Conservation (phyloP, 1,139 yeast species). For the Yamadazyma trypodendri region DNA sequence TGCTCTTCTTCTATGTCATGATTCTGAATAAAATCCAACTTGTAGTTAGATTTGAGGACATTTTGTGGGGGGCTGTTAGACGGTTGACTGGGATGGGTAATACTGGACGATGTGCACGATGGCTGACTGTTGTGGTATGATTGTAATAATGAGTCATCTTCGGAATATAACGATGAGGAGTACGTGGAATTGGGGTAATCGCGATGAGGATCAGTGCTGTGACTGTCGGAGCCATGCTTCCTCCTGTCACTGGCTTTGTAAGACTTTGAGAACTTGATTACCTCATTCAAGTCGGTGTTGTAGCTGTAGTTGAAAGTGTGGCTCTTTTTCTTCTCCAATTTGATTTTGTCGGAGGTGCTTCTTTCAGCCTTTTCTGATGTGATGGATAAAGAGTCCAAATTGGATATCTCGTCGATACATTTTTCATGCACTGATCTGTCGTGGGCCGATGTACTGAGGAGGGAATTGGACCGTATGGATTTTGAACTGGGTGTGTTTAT, state of each 20-base stretch:
- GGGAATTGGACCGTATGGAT: conserved; percentile 9
- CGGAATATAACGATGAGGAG: conserved; percentile 8
- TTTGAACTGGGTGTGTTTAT: conserved; percentile 4
- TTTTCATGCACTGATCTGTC: conserved; percentile 2
- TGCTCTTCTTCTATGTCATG: neutral
- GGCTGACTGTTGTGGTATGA: too few relatives aligned
- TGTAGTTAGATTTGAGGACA: conserved; percentile 4
- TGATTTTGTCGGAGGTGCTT: too few relatives aligned
- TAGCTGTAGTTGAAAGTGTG: conserved; percentile 13
- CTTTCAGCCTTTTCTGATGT: conserved; percentile 10
- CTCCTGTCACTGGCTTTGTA: conserved; percentile 3
- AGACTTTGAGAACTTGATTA: conserved; percentile 7
- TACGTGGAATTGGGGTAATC: conserved; percentile 3
- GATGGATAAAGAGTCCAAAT: conserved; percentile 14
- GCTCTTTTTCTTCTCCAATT: conserved; percentile 1
- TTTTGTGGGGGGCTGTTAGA: neutral
- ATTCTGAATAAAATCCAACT: conserved; percentile 5
- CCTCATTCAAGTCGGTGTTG: conserved; percentile 15
- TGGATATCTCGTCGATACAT: conserved; percentile 15
- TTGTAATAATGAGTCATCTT: conserved; percentile 1
- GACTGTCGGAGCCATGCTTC: neutral
- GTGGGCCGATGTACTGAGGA: conserved; percentile 5
- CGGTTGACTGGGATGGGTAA: neutral
- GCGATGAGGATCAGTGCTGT: conserved; percentile 1
- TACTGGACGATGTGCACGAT: neutral